Evolutionary conservation across 2,329 filamentous ascomycete genomes (phyloP).

Genomic region (Arachnomyces sp.): DNA sequence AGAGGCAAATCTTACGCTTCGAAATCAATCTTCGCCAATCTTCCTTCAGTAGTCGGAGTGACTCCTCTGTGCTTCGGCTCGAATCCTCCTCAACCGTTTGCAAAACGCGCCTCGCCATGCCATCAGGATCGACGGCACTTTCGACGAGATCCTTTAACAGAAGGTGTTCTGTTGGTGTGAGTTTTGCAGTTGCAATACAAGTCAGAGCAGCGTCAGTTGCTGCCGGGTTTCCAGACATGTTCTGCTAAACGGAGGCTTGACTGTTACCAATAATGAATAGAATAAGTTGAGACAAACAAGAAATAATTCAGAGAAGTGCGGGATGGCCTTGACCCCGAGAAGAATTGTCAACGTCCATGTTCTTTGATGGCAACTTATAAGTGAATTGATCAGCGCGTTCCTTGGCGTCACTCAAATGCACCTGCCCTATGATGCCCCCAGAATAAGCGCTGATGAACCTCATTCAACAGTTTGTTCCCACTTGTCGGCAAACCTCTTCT

Average conservation of each 20-base stretch:
- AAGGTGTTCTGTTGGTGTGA: constrained; percentile 4
- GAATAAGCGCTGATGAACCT: too few relatives aligned
- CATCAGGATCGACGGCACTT: constrained; percentile 1
- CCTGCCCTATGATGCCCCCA: too few relatives aligned
- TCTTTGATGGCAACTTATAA: too few relatives aligned
- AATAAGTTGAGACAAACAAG: too few relatives aligned
- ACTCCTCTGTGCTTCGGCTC: neutral
- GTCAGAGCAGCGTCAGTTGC: neutral
- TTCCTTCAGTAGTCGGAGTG: neutral
- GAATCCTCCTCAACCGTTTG: neutral
- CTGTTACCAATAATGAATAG: neutral
- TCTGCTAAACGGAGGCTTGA: neutral
- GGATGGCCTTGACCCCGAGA: too few relatives aligned
- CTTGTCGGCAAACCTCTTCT: too few relatives aligned
- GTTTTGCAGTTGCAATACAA: neutral
- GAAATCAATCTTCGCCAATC: neutral
- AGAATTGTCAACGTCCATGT: too few relatives aligned
- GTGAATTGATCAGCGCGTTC: too few relatives aligned
- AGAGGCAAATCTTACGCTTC: neutral
- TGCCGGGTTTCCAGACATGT: too few relatives aligned
- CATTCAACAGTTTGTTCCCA: too few relatives aligned
- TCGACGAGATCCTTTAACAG: neutral
- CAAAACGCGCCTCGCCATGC: neutral
- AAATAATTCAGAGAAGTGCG: too few relatives aligned
- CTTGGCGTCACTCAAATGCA: too few relatives aligned